These are phyloP conservation scores for Geotrichum citri-aurantii DNA, from an alignment of 1,139 yeast genomes.

Conservation along the genomic window DNA sequence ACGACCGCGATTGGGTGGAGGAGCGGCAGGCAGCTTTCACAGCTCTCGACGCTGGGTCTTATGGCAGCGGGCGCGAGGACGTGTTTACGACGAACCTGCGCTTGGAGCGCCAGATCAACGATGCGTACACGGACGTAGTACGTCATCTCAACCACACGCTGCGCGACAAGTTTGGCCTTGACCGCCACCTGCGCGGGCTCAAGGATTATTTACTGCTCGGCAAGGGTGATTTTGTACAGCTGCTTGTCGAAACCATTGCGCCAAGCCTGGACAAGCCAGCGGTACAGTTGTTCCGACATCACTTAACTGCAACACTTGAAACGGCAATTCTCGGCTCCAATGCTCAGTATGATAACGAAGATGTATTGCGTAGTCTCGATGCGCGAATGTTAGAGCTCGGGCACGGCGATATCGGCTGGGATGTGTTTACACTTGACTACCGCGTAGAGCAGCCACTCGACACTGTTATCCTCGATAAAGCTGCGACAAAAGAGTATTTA, in stretches of 20 bases:
- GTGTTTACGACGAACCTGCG: conserved; percentile 33
- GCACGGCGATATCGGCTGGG: conserved; percentile 72
- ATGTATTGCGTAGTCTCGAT: conserved; percentile 56
- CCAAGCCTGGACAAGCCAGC: conserved; percentile 58
- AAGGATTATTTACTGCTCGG: conserved; percentile 66
- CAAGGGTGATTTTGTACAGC: conserved; percentile 71
- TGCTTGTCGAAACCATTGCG: conserved; percentile 54
- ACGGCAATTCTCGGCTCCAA: conserved; percentile 65
- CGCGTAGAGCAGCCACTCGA: conserved; percentile 52
- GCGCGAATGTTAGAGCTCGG: conserved; percentile 69
- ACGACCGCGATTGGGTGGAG: conserved; percentile 55
- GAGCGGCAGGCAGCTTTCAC: conserved; percentile 27
- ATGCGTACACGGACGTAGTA: conserved; percentile 54
- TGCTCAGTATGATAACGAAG: conserved; percentile 42
- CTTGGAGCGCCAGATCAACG: conserved; percentile 43
- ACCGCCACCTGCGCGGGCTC: conserved; percentile 54
- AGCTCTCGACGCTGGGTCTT: background rate
- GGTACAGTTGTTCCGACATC: conserved; percentile 55
- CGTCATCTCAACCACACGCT: conserved; percentile 49
- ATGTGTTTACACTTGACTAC: conserved; percentile 84
- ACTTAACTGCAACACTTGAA: conserved; percentile 57
- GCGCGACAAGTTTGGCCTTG: conserved; percentile 46
- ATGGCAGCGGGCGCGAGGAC: conserved; percentile 10
- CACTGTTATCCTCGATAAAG: conserved; percentile 34
- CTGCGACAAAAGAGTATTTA: conserved; percentile 55